phyloP scores from a whole-genome alignment of 139 green algal genomes.

The Chlorella sp. region DNA sequence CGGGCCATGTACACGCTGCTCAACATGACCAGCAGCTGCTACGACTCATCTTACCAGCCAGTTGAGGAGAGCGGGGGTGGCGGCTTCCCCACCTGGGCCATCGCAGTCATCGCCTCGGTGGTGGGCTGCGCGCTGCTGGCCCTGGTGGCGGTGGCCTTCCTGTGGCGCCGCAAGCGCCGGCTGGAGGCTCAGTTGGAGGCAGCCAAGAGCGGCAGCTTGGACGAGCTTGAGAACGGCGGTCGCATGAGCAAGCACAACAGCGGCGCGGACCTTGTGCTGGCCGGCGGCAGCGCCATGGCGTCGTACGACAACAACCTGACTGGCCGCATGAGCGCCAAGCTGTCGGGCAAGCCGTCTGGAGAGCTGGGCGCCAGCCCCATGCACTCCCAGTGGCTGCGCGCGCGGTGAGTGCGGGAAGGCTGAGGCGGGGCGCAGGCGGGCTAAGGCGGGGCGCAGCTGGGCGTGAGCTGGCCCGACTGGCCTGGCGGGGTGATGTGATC shows the following conservation, averaged over 20 bases:
- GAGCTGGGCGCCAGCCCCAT: not conserved
- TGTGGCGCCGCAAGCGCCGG: not conserved
- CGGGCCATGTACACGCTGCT: not conserved
- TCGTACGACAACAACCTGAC: too few species aligned
- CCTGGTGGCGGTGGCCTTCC: not conserved
- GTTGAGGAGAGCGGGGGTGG: not conserved
- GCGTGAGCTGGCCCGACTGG: too few species aligned
- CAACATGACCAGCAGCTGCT: not conserved
- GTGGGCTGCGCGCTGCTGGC: not conserved
- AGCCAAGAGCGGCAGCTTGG: not conserved
- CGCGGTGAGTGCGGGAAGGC: not conserved
- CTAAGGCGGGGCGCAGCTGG: too few species aligned
- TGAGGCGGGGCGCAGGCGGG: not conserved
- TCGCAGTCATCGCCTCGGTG: not conserved
- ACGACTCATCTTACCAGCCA: not conserved
- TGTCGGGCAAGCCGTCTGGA: not conserved
- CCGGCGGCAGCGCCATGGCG: not conserved
- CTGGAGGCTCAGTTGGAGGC: not conserved
- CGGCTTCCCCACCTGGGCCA: not conserved
- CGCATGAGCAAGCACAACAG: not conserved
- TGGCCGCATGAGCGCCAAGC: not conserved
- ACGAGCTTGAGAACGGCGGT: not conserved
- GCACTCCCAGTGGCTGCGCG: not conserved
- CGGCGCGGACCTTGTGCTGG: not conserved
- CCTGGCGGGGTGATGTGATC: too few species aligned